Conservation (phyloP, 257 asterid genomes). For the Plectranthus barbatus region DNA sequence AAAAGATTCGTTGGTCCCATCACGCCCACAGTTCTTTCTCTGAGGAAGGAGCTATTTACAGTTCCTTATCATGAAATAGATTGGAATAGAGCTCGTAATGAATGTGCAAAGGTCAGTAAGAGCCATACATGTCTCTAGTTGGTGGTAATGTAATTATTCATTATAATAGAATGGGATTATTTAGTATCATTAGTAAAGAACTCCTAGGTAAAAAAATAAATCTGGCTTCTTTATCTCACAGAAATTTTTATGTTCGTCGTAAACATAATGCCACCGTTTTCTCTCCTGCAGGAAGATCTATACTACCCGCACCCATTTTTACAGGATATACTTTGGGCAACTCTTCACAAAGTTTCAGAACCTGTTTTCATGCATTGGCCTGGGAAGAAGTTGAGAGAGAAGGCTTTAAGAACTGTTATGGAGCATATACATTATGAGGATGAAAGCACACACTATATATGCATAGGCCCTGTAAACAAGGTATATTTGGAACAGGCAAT, state of each 20-base stretch:
- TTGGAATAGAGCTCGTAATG: conserved; percentile 82
- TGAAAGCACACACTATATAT: conserved; percentile 87
- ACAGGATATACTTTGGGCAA: conserved; percentile 86
- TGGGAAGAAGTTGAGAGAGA: conserved; percentile 83
- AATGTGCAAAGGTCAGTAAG: conserved; percentile 83
- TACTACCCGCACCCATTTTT: conserved; percentile 91
- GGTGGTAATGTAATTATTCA: not conserved
- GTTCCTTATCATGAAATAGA: conserved; percentile 84
- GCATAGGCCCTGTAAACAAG: conserved; percentile 98
- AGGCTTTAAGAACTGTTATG: conserved; percentile 59
- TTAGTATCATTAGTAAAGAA: not conserved
- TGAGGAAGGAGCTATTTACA: conserved; percentile 79
- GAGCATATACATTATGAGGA: conserved; percentile 97
- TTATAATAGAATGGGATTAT: not conserved
- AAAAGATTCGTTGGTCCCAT: conserved; percentile 87
- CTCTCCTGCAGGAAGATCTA: conserved; percentile 79
- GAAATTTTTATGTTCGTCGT: not conserved
- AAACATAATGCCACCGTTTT: conserved; percentile 1
- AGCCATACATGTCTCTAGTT: conserved; percentile 1
- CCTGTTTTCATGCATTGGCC: conserved; percentile 92
- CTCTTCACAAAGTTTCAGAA: conserved; percentile 76
- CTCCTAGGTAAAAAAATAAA: not conserved
- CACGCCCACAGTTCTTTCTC: conserved; percentile 80
- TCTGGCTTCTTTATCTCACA: not conserved
- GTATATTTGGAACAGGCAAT: conserved; percentile 27